Conservation (phyloP, 1,139 yeast species). For the Magnusiomyces magnusii region DNA sequence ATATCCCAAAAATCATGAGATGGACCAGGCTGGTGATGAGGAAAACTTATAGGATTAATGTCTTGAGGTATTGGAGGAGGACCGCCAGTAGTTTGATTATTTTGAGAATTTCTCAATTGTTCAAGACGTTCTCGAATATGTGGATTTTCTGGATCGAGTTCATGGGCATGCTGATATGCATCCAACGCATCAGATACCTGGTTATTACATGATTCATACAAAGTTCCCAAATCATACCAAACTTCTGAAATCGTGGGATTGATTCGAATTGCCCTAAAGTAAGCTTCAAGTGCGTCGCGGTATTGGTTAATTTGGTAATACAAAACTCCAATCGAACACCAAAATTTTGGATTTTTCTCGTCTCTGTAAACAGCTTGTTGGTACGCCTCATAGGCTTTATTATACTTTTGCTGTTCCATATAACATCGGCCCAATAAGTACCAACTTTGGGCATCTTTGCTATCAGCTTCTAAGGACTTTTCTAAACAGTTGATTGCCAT, state of each 20-base stretch:
- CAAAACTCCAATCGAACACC: constrained; percentile 98
- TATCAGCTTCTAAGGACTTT: constrained; percentile 83
- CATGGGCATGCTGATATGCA: constrained; percentile 93
- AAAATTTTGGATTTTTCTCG: constrained; percentile 92
- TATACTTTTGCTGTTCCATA: constrained; percentile 91
- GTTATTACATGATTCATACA: constrained; percentile 94
- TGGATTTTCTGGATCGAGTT: constrained; percentile 88
- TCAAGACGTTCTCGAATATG: constrained; percentile 91
- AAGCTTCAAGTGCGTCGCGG: constrained; percentile 95
- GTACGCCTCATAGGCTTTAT: constrained; percentile 95
- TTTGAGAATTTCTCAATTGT: constrained; percentile 63
- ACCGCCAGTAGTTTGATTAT: constrained; percentile 41
- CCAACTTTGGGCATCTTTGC: constrained; percentile 94
- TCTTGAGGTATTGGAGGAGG: constrained; percentile 41
- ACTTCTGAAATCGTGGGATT: constrained; percentile 96
- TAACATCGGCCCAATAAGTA: constrained; percentile 93
- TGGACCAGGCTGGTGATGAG: constrained; percentile 27
- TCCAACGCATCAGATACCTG: constrained; percentile 92
- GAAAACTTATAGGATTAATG: constrained; percentile 39
- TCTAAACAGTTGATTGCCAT: constrained; percentile 74
- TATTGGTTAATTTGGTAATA: constrained; percentile 94
- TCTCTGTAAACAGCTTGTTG: constrained; percentile 98
- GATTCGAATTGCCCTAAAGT: constrained; percentile 89
- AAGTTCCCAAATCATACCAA: constrained; percentile 96
- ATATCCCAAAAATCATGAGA: constrained; percentile 24